phyloP scores from a whole-genome alignment of 2,329 filamentous ascomycete genomes.

The Arthroderma sp. region DNA sequence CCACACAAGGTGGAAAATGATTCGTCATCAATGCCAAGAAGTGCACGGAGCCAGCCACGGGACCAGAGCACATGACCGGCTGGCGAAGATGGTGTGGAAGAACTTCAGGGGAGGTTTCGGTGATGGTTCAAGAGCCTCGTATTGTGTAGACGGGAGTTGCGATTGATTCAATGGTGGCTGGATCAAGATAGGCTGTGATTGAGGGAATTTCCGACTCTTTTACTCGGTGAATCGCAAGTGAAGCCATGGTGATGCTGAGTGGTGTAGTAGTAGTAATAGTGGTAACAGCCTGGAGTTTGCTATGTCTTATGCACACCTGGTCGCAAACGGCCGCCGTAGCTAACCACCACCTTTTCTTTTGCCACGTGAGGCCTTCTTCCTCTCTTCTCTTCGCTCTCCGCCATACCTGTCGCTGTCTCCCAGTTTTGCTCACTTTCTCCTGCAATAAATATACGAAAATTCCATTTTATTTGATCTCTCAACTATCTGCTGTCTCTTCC shows the following conservation, averaged over 20 bases:
- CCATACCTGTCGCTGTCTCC: neutral
- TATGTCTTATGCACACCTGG: conserved; percentile 2
- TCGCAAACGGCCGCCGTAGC: conserved; percentile 2
- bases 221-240: too few species aligned
- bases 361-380: conserved; percentile 10
- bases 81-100: conserved; percentile 14
- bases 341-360: conserved; percentile 1
- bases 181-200: too few species aligned
- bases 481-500: conserved; percentile 7
- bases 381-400: neutral
- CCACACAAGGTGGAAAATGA: neutral
- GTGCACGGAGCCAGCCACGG: conserved; percentile 6
- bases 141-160: neutral
- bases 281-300: too few species aligned
- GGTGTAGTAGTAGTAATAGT: too few species aligned
- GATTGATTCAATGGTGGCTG: too few species aligned
- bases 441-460: conserved; percentile 3
- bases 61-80: conserved; percentile 10
- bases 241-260: too few species aligned
- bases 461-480: too few species aligned
- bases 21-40: conserved; percentile 7
- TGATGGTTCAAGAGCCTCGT: neutral
- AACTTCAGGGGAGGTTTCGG: neutral
- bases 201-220: too few species aligned
- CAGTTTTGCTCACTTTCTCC: neutral